Percentiles rank a stretch among this genome's conserved stretches.
Conservation (phyloP, 139 green algal genomes). For the Tetratostichococcus sp. region DNA sequence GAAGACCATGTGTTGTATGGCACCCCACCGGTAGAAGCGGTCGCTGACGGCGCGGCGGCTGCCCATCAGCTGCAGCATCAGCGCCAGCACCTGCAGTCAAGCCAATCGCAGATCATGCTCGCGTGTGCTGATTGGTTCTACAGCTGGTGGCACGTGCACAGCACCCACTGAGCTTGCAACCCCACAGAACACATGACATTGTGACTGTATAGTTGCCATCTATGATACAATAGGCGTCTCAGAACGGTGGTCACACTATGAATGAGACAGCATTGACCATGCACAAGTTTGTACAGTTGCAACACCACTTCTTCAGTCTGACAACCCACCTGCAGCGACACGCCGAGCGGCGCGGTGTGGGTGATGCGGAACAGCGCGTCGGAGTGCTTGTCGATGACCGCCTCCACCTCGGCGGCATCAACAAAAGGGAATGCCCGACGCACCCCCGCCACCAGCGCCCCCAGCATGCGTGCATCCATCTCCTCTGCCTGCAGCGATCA, state of each 20-base stretch:
- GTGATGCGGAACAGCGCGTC: constrained; percentile 83
- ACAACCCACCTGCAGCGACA: constrained; percentile 62
- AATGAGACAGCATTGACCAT: too few relatives aligned
- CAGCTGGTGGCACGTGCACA: too few relatives aligned
- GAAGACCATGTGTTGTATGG: too few relatives aligned
- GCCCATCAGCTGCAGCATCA: constrained; percentile 85
- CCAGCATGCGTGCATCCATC: constrained; percentile 69
- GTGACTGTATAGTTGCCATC: too few relatives aligned
- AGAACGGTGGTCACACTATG: too few relatives aligned
- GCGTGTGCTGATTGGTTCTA: too few relatives aligned
- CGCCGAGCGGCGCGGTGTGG: constrained; percentile 77
- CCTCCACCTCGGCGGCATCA: constrained; percentile 43
- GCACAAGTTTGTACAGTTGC: too few relatives aligned
- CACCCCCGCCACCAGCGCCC: constrained; percentile 80
- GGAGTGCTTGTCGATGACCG: constrained; percentile 61
- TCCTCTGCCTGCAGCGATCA: constrained; percentile 14
- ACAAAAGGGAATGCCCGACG: constrained; percentile 93
- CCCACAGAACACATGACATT: too few relatives aligned
- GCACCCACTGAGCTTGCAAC: too few relatives aligned
- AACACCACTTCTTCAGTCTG: too few relatives aligned
- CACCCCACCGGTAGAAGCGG: constrained; percentile 84
- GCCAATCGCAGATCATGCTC: constrained; percentile 31
- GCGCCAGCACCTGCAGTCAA: constrained; percentile 42
- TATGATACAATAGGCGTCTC: too few relatives aligned
- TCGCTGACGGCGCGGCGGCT: constrained; percentile 57